These are phyloP conservation scores for Penicillium herquei DNA, from an alignment of 495 filamentous ascomycete genomes.

Conservation along the genomic window DNA sequence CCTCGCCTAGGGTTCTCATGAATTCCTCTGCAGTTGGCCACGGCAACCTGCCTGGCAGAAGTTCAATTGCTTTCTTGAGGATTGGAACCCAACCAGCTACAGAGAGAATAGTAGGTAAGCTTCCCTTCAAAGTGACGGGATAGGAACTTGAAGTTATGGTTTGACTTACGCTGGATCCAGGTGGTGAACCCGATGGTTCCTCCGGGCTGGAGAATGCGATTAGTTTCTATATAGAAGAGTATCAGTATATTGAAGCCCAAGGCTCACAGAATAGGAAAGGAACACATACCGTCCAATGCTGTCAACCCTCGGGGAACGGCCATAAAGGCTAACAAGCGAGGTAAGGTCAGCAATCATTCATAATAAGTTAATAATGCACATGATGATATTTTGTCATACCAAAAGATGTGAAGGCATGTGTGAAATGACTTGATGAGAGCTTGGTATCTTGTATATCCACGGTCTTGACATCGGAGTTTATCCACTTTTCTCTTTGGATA, in stretches of 20 bases:
- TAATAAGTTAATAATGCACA: not conserved
- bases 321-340: slow-evolving; percentile 22
- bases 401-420: slow-evolving; percentile 37
- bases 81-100: slow-evolving; percentile 32
- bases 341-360: not conserved
- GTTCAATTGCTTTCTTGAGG: slow-evolving; percentile 24
- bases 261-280: not conserved
- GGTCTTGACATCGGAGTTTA: slow-evolving; percentile 23
- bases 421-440: slow-evolving; percentile 27
- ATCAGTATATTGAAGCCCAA: not conserved
- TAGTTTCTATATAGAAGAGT: slow-evolving; percentile 24
- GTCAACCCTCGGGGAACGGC: slow-evolving; percentile 21
- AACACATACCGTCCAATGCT: slow-evolving; percentile 31
- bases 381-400: slow-evolving; percentile 17
- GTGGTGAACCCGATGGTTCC: slow-evolving; percentile 36
- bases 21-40: slow-evolving; percentile 32
- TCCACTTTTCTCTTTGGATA: slow-evolving; percentile 32
- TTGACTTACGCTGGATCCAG: slow-evolving; percentile 34
- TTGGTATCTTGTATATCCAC: slow-evolving; percentile 36
- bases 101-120: not conserved
- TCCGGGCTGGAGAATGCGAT: slow-evolving; percentile 35
- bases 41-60: slow-evolving; percentile 24
- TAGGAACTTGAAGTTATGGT: not conserved
- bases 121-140: not conserved
- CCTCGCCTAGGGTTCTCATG: slow-evolving; percentile 13